These are phyloP conservation scores for Ashbya aceris DNA, from an alignment of 1,139 yeast genomes.

Conservation along the genomic window DNA sequence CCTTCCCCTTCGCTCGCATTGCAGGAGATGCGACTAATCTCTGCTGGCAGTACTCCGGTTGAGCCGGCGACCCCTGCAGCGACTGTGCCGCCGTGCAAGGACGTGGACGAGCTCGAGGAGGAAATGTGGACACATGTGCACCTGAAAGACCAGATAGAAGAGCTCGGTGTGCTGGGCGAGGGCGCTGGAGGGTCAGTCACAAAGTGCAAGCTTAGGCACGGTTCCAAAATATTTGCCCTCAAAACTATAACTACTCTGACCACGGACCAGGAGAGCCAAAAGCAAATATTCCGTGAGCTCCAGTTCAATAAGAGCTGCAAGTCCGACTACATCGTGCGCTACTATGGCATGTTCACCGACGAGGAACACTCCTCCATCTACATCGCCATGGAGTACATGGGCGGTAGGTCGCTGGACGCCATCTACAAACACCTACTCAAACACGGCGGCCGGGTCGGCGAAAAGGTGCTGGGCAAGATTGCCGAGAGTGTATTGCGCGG, in stretches of 20 bases:
- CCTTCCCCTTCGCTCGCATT: too few species aligned
- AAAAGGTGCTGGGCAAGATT: conserved; percentile 80
- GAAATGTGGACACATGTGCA: conserved; percentile 70
- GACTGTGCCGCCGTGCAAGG: conserved; percentile 17
- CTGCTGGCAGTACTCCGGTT: too few species aligned
- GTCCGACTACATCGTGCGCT: conserved; percentile 78
- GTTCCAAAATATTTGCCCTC: conserved; percentile 66
- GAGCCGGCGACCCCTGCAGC: too few species aligned
- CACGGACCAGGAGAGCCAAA: conserved; percentile 71
- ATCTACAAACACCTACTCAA: conserved; percentile 59
- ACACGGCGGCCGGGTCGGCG: conserved; percentile 81
- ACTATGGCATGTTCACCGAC: conserved; percentile 83
- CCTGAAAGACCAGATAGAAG: conserved; percentile 47
- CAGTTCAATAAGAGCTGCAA: conserved; percentile 78
- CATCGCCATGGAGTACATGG: conserved; percentile 97
- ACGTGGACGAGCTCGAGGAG: conserved; percentile 55
- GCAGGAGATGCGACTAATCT: too few species aligned
- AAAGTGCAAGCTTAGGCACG: conserved; percentile 52
- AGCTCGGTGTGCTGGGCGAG: conserved; percentile 71
- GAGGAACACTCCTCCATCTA: conserved; percentile 68
- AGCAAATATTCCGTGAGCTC: conserved; percentile 79
- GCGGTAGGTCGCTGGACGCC: conserved; percentile 83
- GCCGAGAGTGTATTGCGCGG: conserved; percentile 83
- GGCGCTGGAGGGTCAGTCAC: conserved; percentile 92
- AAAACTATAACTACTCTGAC: conserved; percentile 63